Evolutionary conservation across 345 rosid species (phyloP).

Genomic region (Excoecaria cochinchinensis): DNA sequence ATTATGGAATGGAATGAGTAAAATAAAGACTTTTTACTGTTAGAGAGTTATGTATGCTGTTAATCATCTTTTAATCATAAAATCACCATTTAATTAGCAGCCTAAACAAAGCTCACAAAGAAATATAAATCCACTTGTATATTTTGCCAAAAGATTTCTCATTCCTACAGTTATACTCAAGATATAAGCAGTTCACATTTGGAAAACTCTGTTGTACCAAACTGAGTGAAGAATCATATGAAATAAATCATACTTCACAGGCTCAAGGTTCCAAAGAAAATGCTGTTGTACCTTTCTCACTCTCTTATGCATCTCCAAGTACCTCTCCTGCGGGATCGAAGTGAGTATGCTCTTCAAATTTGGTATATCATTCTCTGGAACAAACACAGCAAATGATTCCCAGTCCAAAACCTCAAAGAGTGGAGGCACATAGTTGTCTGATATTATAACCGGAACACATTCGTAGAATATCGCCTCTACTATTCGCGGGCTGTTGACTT

Average conservation of each 20-base stretch:
- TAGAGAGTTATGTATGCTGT: too few relatives aligned
- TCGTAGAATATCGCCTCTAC: slow-evolving; percentile 77
- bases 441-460: slow-evolving; percentile 81
- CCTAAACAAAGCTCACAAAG: too few relatives aligned
- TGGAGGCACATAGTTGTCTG: slow-evolving; percentile 80
- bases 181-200: slow-evolving; percentile 20
- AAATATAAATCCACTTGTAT: not conserved
- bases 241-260: slow-evolving; percentile 73
- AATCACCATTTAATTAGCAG: too few relatives aligned
- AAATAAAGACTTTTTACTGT: too few relatives aligned
- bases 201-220: slow-evolving; percentile 78
- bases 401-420: slow-evolving; percentile 68
- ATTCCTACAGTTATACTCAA: not conserved
- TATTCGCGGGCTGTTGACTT: slow-evolving; percentile 83
- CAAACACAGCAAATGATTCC: slow-evolving; percentile 82
- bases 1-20: too few relatives aligned
- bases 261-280: slow-evolving; percentile 82
- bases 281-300: slow-evolving; percentile 78
- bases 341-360: slow-evolving; percentile 67
- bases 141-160: not conserved
- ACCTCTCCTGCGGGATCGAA: slow-evolving; percentile 54
- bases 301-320: slow-evolving; percentile 58
- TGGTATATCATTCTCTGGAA: slow-evolving; percentile 76
- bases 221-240: slow-evolving; percentile 89
- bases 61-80: too few relatives aligned